A percentile compares a stretch with the other conserved stretches of the same genome.
Conservation (phyloP, 139 green algal species). For the Zygnema circumcarinatum region DNA sequence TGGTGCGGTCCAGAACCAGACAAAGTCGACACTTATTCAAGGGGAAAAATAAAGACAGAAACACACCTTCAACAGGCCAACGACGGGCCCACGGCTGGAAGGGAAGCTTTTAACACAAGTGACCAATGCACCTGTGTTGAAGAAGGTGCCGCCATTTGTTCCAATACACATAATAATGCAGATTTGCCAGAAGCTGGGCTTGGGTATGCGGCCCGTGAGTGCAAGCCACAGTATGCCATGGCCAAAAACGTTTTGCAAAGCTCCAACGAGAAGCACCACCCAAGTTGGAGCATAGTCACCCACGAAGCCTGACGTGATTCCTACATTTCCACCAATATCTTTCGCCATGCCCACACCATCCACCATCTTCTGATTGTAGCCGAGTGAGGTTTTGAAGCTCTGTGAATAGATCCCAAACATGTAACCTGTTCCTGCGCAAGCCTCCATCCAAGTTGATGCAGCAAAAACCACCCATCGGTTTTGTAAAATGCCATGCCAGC, state of each 20-base stretch:
- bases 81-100: conserved; percentile 74
- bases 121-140: conserved; percentile 54
- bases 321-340: conserved; percentile 56
- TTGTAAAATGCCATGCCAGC: not conserved
- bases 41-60: too few species aligned
- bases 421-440: conserved; percentile 35
- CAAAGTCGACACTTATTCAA: too few species aligned
- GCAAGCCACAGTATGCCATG: conserved; percentile 54
- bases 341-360: conserved; percentile 50
- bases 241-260: conserved; percentile 27
- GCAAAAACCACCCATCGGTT: conserved; percentile 54
- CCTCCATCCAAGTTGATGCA: conserved; percentile 33
- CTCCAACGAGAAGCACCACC: conserved; percentile 43
- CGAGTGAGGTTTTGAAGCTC: conserved; percentile 52
- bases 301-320: conserved; percentile 48
- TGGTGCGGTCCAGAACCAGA: too few species aligned
- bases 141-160: conserved; percentile 57
- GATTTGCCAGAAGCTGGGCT: conserved; percentile 39
- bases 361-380: conserved; percentile 51
- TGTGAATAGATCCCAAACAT: conserved; percentile 52
- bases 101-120: conserved; percentile 82
- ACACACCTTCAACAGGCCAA: conserved; percentile 82
- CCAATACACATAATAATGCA: conserved; percentile 45
- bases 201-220: conserved; percentile 3
- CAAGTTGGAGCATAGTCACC: conserved; percentile 21